These are phyloP conservation scores for Ceriops tagal DNA, from an alignment of 345 rosid species.

Conservation along the genomic window DNA sequence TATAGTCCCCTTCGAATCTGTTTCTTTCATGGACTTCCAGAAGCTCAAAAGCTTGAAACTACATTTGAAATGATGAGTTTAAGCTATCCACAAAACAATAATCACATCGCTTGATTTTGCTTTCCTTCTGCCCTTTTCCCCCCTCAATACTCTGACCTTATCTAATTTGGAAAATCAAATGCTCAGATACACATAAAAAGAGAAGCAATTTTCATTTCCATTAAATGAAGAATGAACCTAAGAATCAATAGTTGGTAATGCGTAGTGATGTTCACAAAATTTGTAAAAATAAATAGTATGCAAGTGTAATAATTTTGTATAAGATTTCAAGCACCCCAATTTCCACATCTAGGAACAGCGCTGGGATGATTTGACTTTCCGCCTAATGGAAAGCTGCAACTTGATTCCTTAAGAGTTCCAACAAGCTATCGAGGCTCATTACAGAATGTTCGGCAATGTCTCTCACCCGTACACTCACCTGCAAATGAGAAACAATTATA, in stretches of 20 bases:
- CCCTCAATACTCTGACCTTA: no score
- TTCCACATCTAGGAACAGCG: neutral
- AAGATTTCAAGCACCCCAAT: neutral
- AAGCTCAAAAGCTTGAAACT: no score
- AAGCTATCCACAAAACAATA: no score
- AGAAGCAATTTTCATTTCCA: neutral
- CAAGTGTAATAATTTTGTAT: neutral
- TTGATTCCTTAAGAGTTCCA: slow-evolving; percentile 56
- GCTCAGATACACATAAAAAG: neutral
- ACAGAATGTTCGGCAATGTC: slow-evolving; percentile 59
- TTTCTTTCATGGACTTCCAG: no score
- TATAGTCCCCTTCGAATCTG: no score
- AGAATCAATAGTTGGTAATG: no score
- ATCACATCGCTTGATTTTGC: no score
- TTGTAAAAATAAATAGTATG: no score
- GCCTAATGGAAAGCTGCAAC: slow-evolving; percentile 51
- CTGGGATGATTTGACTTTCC: neutral
- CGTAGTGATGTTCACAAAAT: no score
- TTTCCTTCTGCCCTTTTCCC: no score
- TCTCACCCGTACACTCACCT: slow-evolving; percentile 83
- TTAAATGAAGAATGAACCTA: neutral
- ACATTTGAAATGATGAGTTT: no score
- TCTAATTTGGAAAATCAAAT: neutral
- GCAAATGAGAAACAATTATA: slow-evolving; percentile 19
- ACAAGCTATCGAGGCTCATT: slow-evolving; percentile 53